Base-by-base conservation (phyloP, 768 basidiomycete species). In the Serendipita indica region DNA sequence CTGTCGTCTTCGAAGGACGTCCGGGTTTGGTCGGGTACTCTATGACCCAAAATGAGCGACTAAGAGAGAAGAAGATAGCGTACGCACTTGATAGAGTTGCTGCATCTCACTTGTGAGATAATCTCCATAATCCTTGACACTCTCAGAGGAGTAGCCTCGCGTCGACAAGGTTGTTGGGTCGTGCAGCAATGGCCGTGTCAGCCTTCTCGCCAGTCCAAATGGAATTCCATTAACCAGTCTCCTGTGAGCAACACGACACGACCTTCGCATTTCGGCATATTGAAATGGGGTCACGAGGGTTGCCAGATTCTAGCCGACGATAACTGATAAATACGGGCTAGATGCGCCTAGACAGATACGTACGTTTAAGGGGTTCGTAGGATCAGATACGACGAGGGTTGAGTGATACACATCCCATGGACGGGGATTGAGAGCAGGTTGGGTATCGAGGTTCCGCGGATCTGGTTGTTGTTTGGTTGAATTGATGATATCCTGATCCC, bases 371-470 rank as follows among this genome's bases (percentile, higher is more conserved):
- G 58, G 37, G 16, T 64, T 58, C 45, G 64, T 65, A 1, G 67
- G 66, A 62, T 69, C 69, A 39, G 45, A 64, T 3, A 70, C 58
- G 14, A 67, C 61, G 27, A 69, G 49, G 28, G 62, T 16, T 10
- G 49, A 27, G 32, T 54, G 22, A 25, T 18, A 28, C 30, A 27
- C n/a, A 28, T 54, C 49, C 49, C 49, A 54, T 28, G 49, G 22
- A 16, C 20, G 22, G 41, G 41, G 27, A 25, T 28, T 33, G 49
- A 28, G 32, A 54, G n/a, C 49, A 1, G 49, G n/a, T 27, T 12
- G n/a, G 49, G 10, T 30, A 28, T 54, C 49, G 10, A 54, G n/a
- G n/a, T 27, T 30, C 49, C 49, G 49, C 25, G 25, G 30, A 7
- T 4, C 22, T 54, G 49, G 20, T 12, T 4, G 7, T 13, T 16